Percentiles rank a stretch among this genome's conserved stretches.
phyloP scores from a whole-genome alignment of 2,329 filamentous ascomycete species.

The Stachybotrys echinatus region DNA sequence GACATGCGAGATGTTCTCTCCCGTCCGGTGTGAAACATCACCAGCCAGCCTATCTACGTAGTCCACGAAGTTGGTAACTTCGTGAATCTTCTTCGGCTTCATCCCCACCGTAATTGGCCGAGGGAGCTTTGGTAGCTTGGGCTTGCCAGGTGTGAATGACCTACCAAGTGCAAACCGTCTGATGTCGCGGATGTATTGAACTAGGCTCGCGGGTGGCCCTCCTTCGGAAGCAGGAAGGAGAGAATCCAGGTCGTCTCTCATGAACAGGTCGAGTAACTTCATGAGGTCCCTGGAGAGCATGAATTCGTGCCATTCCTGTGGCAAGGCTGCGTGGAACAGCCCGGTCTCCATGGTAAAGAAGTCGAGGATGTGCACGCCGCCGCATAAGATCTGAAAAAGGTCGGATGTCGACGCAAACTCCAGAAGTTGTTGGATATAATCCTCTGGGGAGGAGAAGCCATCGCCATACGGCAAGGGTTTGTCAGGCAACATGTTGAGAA shows the following conservation, averaged over 20 bases:
- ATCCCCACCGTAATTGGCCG: conserved; percentile 78
- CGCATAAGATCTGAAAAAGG: conserved; percentile 83
- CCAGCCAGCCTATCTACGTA: conserved; percentile 63
- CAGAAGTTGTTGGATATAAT: conserved; percentile 75
- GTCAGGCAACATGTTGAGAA: conserved; percentile 37
- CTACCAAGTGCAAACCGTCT: conserved; percentile 64
- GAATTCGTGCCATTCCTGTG: conserved; percentile 76
- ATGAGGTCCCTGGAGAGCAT: conserved; percentile 67
- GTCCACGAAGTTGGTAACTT: conserved; percentile 84
- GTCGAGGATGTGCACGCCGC: conserved; percentile 94
- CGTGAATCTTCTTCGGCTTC: conserved; percentile 93
- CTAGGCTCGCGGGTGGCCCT: conserved; percentile 49
- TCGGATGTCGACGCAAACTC: conserved; percentile 69
- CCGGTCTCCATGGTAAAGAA: conserved; percentile 86
- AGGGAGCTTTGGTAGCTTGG: conserved; percentile 54
- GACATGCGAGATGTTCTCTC: conserved; percentile 69
- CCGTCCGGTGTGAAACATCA: conserved; percentile 53
- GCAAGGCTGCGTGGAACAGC: conserved; percentile 73
- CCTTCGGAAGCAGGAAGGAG: conserved; percentile 17
- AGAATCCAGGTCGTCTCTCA: conserved; percentile 65
- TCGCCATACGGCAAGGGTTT: conserved; percentile 63
- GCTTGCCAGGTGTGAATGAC: conserved; percentile 43
- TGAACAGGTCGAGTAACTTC: conserved; percentile 72
- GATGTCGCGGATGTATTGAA: conserved; percentile 68
- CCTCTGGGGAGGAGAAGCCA: conserved; percentile 65